Evolutionary conservation across 768 basidiomycete genomes (phyloP).

Genomic region (Tulasnella calospora): DNA sequence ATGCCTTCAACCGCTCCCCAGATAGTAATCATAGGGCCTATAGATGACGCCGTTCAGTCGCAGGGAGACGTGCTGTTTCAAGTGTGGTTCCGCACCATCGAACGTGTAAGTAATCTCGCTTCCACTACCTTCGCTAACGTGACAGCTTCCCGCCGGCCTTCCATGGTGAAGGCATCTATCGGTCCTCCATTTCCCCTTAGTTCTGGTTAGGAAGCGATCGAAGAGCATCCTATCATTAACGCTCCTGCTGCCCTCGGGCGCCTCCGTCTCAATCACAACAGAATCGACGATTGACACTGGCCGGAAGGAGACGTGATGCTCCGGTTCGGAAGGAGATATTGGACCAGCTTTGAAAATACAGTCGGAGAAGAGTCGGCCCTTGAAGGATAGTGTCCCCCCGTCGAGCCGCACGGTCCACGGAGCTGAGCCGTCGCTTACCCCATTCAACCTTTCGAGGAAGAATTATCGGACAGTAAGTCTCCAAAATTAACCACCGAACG

Average conservation of each 20-base stretch:
- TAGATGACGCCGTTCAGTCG: background rate
- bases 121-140: background rate
- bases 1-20: background rate
- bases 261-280: background rate
- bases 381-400: background rate
- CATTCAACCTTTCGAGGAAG: background rate
- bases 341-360: background rate
- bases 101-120: background rate
- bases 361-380: background rate
- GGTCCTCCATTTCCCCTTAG: background rate
- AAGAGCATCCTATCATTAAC: constrained; percentile 8
- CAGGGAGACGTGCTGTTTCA: too few species aligned
- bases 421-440: background rate
- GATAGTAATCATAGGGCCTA: background rate
- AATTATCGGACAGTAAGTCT: background rate
- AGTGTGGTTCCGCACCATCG: background rate
- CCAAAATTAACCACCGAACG: background rate
- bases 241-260: background rate
- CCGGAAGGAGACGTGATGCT: background rate
- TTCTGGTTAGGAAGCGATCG: too few species aligned
- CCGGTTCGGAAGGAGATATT: background rate
- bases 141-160: background rate
- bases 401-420: background rate
- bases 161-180: background rate
- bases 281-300: constrained; percentile 14